Base-by-base conservation (phyloP, 805 yeast species). In the Yarrowia deformans region DNA sequence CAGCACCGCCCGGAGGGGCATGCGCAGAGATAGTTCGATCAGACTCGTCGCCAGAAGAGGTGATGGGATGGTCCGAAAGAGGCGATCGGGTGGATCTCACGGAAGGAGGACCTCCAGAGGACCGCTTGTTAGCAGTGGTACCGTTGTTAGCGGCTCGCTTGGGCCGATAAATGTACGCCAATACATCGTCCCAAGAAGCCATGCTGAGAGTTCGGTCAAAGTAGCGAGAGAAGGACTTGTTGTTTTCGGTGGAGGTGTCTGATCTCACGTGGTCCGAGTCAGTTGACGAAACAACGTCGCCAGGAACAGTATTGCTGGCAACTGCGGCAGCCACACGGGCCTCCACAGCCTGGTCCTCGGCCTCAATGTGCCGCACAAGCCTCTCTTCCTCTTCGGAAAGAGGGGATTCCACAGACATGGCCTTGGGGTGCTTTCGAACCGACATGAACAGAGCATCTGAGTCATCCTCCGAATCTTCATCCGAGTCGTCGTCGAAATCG, bases 111-210 rank as follows among this genome's bases (percentile, higher is more conserved):
- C 52, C 66, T 18, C 48, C 67, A 35, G 67, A 54, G 19, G 60
- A 34, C 42, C 56, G 66, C 29, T 39, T n/a, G 43, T 18, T 35
- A 34, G 66, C 29, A 23, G 29, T 4, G 4, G 40, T 32, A 23
- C 52, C 29, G 29, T 23, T 23, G 29, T 23, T 23, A 19, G 42
- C 14, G 9, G 55, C 14, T 7, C 68, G 68, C 37, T 40, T 48
- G 45, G 68, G 56, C 2, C 68, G 56, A 32, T 63, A 63, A n/a
- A 63, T 63, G 56, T 63, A 63, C 1, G 68, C 68, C 45, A 63
- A 32, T 18, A 63, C 68, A 16, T 63, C 68, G 46, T 63, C 68
- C 68, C 68, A 63, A 39, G 68, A 48, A 3, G 68, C 55, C 56
- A 63, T 48, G 18, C 52, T 43, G 14, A 60, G 66, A 7, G 66